phyloP scores from a whole-genome alignment of 2,329 filamentous ascomycete species.

The Pseudogymnoascus sp. region DNA sequence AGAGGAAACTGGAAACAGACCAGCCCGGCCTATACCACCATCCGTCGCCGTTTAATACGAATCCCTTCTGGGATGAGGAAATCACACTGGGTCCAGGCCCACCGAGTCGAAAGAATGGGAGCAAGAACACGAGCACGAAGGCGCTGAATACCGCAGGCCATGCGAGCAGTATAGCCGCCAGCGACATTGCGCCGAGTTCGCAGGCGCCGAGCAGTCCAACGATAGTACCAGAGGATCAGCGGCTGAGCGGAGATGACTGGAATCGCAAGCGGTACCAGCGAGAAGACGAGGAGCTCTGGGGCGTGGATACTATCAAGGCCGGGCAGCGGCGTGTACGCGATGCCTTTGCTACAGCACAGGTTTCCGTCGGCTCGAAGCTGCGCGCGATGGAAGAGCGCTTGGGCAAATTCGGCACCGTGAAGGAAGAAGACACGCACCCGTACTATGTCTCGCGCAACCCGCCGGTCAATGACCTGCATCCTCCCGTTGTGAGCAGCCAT shows the following conservation, averaged over 20 bases:
- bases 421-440: constrained; percentile 29
- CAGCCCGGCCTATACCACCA: constrained; percentile 70
- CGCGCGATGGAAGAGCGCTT: constrained; percentile 44
- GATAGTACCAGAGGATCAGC: constrained; percentile 37
- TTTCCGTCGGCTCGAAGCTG: constrained; percentile 45
- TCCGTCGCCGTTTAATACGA: constrained; percentile 75
- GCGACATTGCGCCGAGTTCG: constrained; percentile 25
- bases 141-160: constrained; percentile 50
- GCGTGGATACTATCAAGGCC: constrained; percentile 34
- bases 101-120: constrained; percentile 37
- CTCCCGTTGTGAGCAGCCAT: constrained; percentile 71
- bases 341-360: constrained; percentile 25
- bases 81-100: constrained; percentile 72
- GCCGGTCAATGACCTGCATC: constrained; percentile 78
- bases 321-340: constrained; percentile 42
- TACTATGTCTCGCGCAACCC: constrained; percentile 42
- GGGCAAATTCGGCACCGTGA: constrained; percentile 26
- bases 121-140: constrained; percentile 51
- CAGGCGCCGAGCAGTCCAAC: constrained; percentile 36
- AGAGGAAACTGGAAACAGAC: constrained; percentile 55
- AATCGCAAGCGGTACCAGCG: constrained; percentile 74
- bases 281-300: constrained; percentile 84
- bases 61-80: constrained; percentile 82
- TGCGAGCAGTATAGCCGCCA: constrained; percentile 42
- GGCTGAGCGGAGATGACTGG: constrained; percentile 51